phyloP scores from a whole-genome alignment of 768 basidiomycete genomes.

The Leccinum uliginosum region DNA sequence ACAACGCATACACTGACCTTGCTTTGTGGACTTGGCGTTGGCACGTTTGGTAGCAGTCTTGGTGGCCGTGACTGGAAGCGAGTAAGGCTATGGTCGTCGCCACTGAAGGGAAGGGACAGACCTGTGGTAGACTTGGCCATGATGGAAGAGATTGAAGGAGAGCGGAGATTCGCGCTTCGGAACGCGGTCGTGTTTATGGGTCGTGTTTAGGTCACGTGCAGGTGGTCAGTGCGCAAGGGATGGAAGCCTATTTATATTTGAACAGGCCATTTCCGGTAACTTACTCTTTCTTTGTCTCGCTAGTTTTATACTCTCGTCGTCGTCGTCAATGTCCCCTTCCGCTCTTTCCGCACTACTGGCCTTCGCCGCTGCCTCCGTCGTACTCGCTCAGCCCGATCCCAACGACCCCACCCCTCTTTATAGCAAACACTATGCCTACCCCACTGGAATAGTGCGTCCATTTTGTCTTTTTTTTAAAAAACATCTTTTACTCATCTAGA shows the following conservation, averaged over 20 bases:
- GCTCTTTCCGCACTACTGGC: constrained; percentile 37
- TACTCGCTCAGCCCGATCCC: constrained; percentile 32
- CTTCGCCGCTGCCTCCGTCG: constrained; percentile 29
- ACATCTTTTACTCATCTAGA: not conserved
- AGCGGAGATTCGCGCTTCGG: not conserved
- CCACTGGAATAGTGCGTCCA: constrained; percentile 38
- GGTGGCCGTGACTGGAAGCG: constrained; percentile 44
- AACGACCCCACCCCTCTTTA: constrained; percentile 46
- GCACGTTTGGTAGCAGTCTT: constrained; percentile 55
- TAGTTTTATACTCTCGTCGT: not conserved
- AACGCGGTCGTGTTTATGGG: constrained; percentile 15
- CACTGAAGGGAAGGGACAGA: constrained; percentile 17
- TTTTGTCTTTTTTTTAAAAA: not conserved
- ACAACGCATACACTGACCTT: constrained; percentile 24
- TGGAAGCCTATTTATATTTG: too few species aligned
- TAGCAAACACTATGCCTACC: constrained; percentile 42
- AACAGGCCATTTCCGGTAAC: not conserved
- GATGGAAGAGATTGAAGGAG: constrained; percentile 13
- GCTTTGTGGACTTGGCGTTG: constrained; percentile 41
- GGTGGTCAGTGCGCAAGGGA: constrained; percentile 17
- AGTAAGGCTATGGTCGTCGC: constrained; percentile 1
- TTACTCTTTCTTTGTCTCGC: not conserved
- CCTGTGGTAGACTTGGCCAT: constrained; percentile 55
- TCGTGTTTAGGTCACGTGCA: constrained; percentile 29
- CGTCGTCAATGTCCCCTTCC: constrained; percentile 33